Evolutionary conservation across 352 stramenopile species (phyloP), one percentile per base, ranked within the genome.

Genomic region (Phytophthora aleatoria): DNA sequence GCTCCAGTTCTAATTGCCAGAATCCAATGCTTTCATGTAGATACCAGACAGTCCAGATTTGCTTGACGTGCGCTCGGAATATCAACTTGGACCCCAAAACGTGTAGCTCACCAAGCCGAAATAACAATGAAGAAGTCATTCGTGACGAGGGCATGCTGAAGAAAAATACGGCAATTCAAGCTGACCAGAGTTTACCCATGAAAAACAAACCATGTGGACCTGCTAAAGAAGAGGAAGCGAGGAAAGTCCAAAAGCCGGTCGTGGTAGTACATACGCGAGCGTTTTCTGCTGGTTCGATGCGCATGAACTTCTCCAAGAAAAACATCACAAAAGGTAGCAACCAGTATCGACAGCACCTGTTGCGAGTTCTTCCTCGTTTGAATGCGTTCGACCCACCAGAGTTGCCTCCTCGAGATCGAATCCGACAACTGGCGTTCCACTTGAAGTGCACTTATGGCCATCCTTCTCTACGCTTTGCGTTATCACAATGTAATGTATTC

Each of bases 401-500:
- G n/a, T 10, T 51, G 7, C 5, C 65, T 59, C 26, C 49, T 49
- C 61, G 54, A 45, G 57, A 88, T 43, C 62, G 57, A 13, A 27
- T 89, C 36, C 64, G 76, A 16, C 70, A 65, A 51, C 47, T 91
- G 10, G 76, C 70, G 2, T 57, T 74, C 8, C 59, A 80, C 33
- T 65, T 91, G 38, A 68, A 76, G 42, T 61, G 52, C 3, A 67
- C 52, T 20, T 87, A 64, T 28, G 80, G 82, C 8, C 67, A 77
- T 28, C 64, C 80, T 27, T 91, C 82, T 5, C 27, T 87, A 27
- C 74, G 82, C 15, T 80, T 87, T 30, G 80, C 76, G 5, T 57
- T 91, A 24, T 71, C 80, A 9, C 71, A 86, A 30, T 70, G 57
- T n/a, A 81, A 79, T 35, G 61, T 85, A 24, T 88, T 77, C 15